Evolutionary conservation across 768 basidiomycete genomes (phyloP).

Genomic region (Sporobolomyces roseus): DNA sequence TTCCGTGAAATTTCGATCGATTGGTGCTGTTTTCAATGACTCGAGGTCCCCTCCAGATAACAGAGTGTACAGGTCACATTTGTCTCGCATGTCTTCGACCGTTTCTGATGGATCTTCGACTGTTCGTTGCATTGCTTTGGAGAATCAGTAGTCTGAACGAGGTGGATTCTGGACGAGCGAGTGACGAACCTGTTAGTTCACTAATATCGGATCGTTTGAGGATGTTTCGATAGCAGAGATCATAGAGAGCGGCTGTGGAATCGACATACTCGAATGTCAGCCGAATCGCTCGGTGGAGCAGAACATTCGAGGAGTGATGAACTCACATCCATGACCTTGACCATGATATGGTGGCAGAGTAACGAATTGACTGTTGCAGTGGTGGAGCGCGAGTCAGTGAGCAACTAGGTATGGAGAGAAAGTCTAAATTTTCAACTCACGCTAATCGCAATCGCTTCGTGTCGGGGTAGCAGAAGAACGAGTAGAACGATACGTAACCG

Average conservation of each 20-base stretch:
- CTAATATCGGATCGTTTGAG: conserved; percentile 64
- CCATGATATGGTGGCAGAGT: conserved; percentile 86
- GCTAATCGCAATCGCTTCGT: conserved; percentile 79
- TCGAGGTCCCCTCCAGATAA: conserved; percentile 61
- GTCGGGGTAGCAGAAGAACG: conserved; percentile 94
- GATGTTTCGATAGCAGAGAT: conserved; percentile 73
- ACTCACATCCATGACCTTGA: conserved; percentile 82
- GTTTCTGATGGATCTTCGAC: conserved; percentile 98
- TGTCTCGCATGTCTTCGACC: conserved; percentile 92
- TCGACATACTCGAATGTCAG: neutral
- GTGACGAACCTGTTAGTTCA: conserved; percentile 63
- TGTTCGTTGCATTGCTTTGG: too few species aligned
- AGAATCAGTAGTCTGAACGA: too few species aligned
- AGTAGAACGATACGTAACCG: conserved; percentile 90
- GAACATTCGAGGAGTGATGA: neutral
- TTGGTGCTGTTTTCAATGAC: conserved; percentile 48
- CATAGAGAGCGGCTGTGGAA: conserved; percentile 73
- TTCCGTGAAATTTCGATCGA: conserved; percentile 65
- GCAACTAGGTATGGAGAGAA: neutral
- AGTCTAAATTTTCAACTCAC: too few species aligned
- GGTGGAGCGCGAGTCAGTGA: neutral
- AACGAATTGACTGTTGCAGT: conserved; percentile 74
- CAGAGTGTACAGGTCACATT: conserved; percentile 79
- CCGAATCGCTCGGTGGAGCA: neutral
- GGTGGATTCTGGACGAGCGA: neutral